Base-by-base conservation (phyloP, 2,329 filamentous ascomycete genomes). In the Fusarium brevicatenulatum region DNA sequence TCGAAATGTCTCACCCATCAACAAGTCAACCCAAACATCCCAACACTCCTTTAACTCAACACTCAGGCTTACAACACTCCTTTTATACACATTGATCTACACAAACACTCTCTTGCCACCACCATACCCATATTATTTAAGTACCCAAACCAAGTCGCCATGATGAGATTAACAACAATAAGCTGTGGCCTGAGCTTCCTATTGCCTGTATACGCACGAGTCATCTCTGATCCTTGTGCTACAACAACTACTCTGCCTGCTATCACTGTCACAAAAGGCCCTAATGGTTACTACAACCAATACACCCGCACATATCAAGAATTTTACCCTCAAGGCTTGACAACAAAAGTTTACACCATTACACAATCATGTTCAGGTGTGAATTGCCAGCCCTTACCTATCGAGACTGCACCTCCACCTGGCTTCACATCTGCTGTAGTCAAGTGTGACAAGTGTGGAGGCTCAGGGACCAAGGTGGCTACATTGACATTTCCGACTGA, bases 231-330 rank as follows among this genome's bases (percentile, higher is more conserved):
- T 5, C 30, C 55, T 15, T 68, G 66, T 4, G 37, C 46, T n/a
- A 55, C 64, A 1, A 63, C 37, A 9, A 62, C 49, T 1, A 23
- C 25, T 15, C 11, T 63, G 1, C 55, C 63, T 10, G 21, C 7
- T 2, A 54, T 68, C 6, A 68, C 66, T 8, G 42, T 68, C 16
- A 49, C 44, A 3, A 28, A 34, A 9, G 32, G 64, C 23, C 37
- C 47, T 5, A 28, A 49, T 9, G 66, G 66, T 1, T 68, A 63
- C 6, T 25, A 44, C 7, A 62, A 43, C 7, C 13, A 39, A 9
- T 68, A 68, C 4, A 68, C 55, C 7, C 66, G 66, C 11, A 49
- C 25, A 32, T 68, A 63, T 50, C 42, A 68, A 28, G 66, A 68
- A 13, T 68, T 68, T 4, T 36, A 15, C 5, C 11, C 37, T 0